These are phyloP conservation scores for Brasenia schreberi DNA, from an alignment of 164 flowering plant genomes.

Conservation along the genomic window DNA sequence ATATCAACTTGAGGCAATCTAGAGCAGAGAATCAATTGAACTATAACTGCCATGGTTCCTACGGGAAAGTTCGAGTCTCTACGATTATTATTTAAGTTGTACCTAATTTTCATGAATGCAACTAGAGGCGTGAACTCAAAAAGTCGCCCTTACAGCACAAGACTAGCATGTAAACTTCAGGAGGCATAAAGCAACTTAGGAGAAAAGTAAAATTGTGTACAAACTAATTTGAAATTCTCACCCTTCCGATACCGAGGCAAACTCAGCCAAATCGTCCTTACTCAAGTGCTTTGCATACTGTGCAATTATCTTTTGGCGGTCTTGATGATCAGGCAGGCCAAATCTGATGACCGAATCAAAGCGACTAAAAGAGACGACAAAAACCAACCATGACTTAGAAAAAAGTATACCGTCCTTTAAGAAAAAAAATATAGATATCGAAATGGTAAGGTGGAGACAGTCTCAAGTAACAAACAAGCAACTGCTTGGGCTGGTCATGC, in stretches of 20 bases:
- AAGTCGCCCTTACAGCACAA: too few relatives aligned
- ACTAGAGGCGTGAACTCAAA: too few relatives aligned
- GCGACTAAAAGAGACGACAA: conserved; percentile 41
- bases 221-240: conserved; percentile 19
- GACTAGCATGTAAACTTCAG: too few relatives aligned
- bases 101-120: too few relatives aligned
- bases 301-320: conserved; percentile 62
- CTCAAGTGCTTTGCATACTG: conserved; percentile 89
- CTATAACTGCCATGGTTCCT: too few relatives aligned
- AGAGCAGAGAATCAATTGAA: too few relatives aligned
- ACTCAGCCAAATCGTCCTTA: conserved; percentile 47
- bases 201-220: too few relatives aligned
- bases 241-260: conserved; percentile 60
- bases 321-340: conserved; percentile 65
- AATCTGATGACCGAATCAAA: conserved; percentile 83
- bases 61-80: too few relatives aligned
- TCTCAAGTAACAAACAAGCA: neutral
- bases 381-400: neutral
- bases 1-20: too few relatives aligned
- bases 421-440: neutral
- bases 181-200: too few relatives aligned
- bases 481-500: neutral
- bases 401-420: neutral
- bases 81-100: too few relatives aligned
- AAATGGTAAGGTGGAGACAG: neutral